Evolutionary conservation across 1,139 yeast species (phyloP).

Genomic region (Scheffersomyces quercinus): DNA sequence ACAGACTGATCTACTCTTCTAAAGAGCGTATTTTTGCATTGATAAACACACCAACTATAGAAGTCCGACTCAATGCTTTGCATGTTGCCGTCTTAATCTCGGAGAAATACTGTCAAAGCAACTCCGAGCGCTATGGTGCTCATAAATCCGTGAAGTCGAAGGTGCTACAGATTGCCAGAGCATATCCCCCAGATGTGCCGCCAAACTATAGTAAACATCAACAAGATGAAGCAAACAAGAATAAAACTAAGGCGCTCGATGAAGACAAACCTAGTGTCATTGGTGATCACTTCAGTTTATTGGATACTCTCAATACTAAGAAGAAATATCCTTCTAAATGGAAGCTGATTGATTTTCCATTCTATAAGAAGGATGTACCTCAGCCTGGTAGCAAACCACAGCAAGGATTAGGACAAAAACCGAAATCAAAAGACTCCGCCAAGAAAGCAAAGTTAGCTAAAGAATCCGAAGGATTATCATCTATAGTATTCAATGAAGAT

Average conservation of each 20-base stretch:
- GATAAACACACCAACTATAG: conserved; percentile 59
- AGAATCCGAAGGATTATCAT: conserved; percentile 43
- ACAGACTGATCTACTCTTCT: conserved; percentile 67
- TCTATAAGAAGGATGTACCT: conserved; percentile 30
- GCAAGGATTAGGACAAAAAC: not conserved
- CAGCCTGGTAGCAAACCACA: conserved; percentile 5
- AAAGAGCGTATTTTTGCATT: conserved; percentile 62
- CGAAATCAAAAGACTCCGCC: not conserved
- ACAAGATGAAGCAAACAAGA: conserved; percentile 8
- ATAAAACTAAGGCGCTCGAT: conserved; percentile 5
- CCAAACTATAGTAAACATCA: conserved; percentile 33
- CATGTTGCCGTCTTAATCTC: conserved; percentile 63
- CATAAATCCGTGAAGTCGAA: conserved; percentile 45
- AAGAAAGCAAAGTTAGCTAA: conserved; percentile 15
- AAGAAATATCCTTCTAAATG: conserved; percentile 57
- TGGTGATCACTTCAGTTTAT: conserved; percentile 53
- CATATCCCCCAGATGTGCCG: conserved; percentile 55
- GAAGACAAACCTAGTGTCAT: conserved; percentile 25
- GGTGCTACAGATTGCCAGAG: conserved; percentile 52
- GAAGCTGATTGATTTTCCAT: conserved; percentile 57
- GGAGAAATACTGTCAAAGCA: conserved; percentile 52
- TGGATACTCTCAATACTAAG: conserved; percentile 51
- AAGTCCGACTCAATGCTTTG: conserved; percentile 61
- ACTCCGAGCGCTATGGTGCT: conserved; percentile 42
- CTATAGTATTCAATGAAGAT: conserved; percentile 48